phyloP scores from a whole-genome alignment of 805 yeast genomes.

The Kodamaea fukazawae region DNA sequence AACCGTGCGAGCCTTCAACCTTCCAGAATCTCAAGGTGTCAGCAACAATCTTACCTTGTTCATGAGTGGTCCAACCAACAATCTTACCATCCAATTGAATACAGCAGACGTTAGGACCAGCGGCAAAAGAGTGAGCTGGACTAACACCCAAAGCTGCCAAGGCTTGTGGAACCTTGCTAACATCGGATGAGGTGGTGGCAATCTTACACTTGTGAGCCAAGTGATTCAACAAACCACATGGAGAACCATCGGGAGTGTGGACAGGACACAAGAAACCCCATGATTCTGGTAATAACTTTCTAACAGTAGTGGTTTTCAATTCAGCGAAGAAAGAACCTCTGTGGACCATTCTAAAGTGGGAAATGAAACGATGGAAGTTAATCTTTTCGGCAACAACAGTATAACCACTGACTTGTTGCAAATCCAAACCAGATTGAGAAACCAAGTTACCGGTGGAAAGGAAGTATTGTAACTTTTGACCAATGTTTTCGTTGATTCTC shows the following conservation, averaged over 20 bases:
- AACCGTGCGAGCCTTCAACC: constrained; percentile 71
- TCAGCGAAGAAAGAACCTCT: constrained; percentile 99
- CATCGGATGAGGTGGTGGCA: constrained; percentile 74
- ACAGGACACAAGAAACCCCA: constrained; percentile 99
- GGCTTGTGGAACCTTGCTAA: constrained; percentile 62
- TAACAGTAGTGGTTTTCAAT: constrained; percentile 93
- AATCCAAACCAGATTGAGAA: constrained; percentile 93
- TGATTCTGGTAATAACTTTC: constrained; percentile 93
- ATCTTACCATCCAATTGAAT: constrained; percentile 92
- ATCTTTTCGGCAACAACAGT: constrained; percentile 99
- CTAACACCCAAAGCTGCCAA: constrained; percentile 75
- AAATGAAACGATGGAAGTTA: constrained; percentile 91
- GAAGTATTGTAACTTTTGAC: constrained; percentile 91
- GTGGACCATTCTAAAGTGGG: constrained; percentile 99
- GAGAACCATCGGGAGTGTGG: constrained; percentile 99
- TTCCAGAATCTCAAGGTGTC: constrained; percentile 92
- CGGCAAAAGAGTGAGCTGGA: constrained; percentile 74
- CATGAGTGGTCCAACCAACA: constrained; percentile 92
- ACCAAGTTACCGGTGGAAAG: constrained; percentile 95
- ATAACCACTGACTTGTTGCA: constrained; percentile 96
- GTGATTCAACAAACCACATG: constrained; percentile 97
- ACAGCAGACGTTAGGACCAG: constrained; percentile 86
- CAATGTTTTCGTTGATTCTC: constrained; percentile 88
- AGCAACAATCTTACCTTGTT: constrained; percentile 81
- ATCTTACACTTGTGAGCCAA: constrained; percentile 92